Base-by-base conservation (phyloP, 2,329 filamentous ascomycete species). In the Fusarium sp. region DNA sequence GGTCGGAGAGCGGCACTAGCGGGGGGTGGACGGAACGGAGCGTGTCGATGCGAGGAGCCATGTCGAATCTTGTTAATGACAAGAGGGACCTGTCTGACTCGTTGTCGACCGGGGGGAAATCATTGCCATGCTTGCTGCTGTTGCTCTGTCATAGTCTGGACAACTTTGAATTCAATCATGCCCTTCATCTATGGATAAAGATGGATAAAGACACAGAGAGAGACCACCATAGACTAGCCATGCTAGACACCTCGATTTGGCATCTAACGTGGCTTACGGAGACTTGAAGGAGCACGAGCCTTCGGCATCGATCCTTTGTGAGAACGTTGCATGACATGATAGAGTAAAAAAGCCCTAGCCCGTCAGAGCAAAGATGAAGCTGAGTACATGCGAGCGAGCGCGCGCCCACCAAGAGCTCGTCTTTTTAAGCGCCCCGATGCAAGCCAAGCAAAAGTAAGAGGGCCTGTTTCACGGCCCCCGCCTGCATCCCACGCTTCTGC, bases 401-500 rank as follows among this genome's bases (percentile, higher is more conserved):
- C 46, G 31, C 30, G 30, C 50, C 39, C 30, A 27, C 27, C n/a
- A 43, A 18, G 31, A 47, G 57, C 62, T 60, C 54, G 53, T 65
- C 63, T 62, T 58, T 72, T 69, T 76, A 76, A 76, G 74, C 74
- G 74, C 74, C 74, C 60, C 58, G 64, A 73, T 76, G 73, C 71
- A 76, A 70, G 69, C 67, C 71, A 74, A 75, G 71, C 60, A 56
- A 51, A 67, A 63, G 53, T 30, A 62, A 41, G 31, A 53, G 56
- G 63, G 58, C 69, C 56, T 77, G 75, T 75, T 72, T 72, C 71
- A 72, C 65, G 57, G 53, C 55, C 68, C 73, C 71, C 53, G 62
- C 66, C 68, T 74, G 70, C 70, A 75, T 75, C 74, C 73, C 74
- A 74, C 72, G 73, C 75, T 77, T 76, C 72, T 76, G 78, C 77